phyloP scores from a whole-genome alignment of 257 asterid genomes.

The Sherardia arvensis region DNA sequence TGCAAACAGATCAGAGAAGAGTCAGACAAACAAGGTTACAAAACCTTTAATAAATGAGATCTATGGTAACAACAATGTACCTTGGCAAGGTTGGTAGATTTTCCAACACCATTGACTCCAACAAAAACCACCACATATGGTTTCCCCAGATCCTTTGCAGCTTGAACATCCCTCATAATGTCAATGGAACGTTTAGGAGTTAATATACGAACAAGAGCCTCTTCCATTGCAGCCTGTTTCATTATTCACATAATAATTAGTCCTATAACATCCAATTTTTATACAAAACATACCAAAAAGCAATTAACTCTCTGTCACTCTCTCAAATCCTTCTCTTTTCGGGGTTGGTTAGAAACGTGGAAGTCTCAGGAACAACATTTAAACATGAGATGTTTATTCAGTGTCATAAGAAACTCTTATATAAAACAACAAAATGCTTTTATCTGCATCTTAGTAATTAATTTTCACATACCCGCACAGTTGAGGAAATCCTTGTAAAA shows the following conservation, averaged over 20 bases:
- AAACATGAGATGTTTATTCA: background rate
- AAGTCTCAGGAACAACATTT: background rate
- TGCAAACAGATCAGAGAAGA: conserved; percentile 12
- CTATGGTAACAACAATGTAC: conserved; percentile 15
- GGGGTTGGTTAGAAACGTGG: background rate
- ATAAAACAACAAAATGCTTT: background rate
- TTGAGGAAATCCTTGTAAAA: conserved; percentile 86
- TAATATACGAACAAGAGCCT: conserved; percentile 93
- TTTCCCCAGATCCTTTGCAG: conserved; percentile 86
- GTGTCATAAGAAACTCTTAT: background rate
- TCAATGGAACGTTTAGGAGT: conserved; percentile 96
- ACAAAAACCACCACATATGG: conserved; percentile 97
- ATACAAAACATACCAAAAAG: background rate
- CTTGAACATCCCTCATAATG: conserved; percentile 89
- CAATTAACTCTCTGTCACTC: background rate
- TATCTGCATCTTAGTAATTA: background rate
- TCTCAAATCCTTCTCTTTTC: background rate
- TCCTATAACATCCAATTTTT: conserved; percentile 7
- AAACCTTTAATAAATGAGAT: background rate
- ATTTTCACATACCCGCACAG: conserved; percentile 56
- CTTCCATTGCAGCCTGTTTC: conserved; percentile 90
- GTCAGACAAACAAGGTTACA: background rate
- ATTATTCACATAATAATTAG: conserved; percentile 9
- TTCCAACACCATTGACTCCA: conserved; percentile 98
- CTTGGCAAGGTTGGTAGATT: conserved; percentile 98